Conservation (phyloP, 2,329 filamentous ascomycete species). For the Chlorencoelia australis region DNA sequence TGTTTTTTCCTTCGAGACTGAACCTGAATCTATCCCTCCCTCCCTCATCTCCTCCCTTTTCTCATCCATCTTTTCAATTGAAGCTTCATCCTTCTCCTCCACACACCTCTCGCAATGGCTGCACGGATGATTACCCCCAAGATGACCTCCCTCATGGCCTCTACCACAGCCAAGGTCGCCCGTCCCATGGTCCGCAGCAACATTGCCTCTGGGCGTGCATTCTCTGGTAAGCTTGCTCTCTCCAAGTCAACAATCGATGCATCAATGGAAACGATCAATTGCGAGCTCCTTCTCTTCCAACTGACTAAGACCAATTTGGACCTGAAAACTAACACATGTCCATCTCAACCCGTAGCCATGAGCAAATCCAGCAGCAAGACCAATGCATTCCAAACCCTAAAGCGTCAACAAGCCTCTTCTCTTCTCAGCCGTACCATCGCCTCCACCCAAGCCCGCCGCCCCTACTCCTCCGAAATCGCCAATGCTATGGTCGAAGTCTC, state of each 20-base stretch:
- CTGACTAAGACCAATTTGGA: conserved; percentile 4
- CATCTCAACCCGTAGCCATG: conserved; percentile 29
- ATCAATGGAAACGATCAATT: conserved; percentile 2
- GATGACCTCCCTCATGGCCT: conserved; percentile 62
- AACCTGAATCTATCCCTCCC: conserved; percentile 5
- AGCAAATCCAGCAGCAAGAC: conserved; percentile 13
- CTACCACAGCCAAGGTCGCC: conserved; percentile 56
- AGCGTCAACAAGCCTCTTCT: conserved; percentile 60
- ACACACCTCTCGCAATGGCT: conserved; percentile 58
- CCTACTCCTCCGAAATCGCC: conserved; percentile 83
- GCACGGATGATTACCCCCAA: conserved; percentile 69
- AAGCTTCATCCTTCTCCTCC: conserved; percentile 6
- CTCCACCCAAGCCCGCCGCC: conserved; percentile 34
- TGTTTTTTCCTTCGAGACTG: conserved; percentile 5
- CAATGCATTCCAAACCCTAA: conserved; percentile 34
- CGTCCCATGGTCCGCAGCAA: conserved; percentile 62
- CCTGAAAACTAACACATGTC: conserved; percentile 19
- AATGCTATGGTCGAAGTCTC: conserved; percentile 82
- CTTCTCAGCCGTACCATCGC: conserved; percentile 45
- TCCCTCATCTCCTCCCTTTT: conserved; percentile 6
- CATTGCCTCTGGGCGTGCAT: conserved; percentile 58
- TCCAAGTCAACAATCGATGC: conserved; percentile 6
- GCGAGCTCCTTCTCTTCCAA: not conserved
- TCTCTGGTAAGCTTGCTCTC: conserved; percentile 49
- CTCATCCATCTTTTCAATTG: conserved; percentile 12